Evolutionary conservation across 2,329 filamentous ascomycete genomes (phyloP).

Genomic region (Chaetomium sp.): DNA sequence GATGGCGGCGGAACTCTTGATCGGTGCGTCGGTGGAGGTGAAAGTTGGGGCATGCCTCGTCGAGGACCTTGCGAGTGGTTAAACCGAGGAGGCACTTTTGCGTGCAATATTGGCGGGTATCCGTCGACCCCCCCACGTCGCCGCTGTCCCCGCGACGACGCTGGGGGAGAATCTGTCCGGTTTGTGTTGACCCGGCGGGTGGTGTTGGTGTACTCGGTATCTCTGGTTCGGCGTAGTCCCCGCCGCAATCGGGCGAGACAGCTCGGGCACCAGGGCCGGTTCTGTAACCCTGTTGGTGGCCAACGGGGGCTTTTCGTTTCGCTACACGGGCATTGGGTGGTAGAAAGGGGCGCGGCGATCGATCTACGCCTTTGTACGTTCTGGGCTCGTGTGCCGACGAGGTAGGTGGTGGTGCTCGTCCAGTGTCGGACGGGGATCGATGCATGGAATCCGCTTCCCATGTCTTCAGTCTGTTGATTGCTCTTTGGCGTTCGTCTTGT

Average conservation of each 20-base stretch:
- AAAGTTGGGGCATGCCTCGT: slow-evolving; percentile 22
- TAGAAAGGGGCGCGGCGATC: slow-evolving; percentile 13
- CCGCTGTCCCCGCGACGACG: slow-evolving; percentile 2
- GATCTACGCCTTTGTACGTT: slow-evolving; percentile 16
- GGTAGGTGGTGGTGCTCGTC: slow-evolving; percentile 6
- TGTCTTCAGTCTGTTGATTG: neutral
- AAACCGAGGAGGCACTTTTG: slow-evolving; percentile 35
- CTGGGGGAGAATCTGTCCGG: neutral
- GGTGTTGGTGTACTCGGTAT: slow-evolving; percentile 6
- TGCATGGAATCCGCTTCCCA: neutral
- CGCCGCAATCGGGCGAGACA: slow-evolving; percentile 6
- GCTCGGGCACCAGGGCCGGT: neutral
- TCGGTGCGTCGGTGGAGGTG: slow-evolving; percentile 23
- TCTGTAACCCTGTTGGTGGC: neutral
- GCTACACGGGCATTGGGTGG: neutral
- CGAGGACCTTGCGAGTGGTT: slow-evolving; percentile 26
- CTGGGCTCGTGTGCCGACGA: slow-evolving; percentile 15
- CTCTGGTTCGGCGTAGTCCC: neutral
- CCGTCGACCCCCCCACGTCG: neutral
- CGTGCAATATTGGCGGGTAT: slow-evolving; percentile 30
- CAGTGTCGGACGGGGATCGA: slow-evolving; percentile 4
- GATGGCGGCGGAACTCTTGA: slow-evolving; percentile 22
- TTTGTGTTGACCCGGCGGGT: neutral
- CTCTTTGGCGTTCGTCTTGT: neutral
- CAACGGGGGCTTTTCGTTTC: neutral